Evolutionary conservation across 345 rosid genomes (phyloP), one percentile per base, ranked within the genome.

Genomic region (Hibiscus syriacus): DNA sequence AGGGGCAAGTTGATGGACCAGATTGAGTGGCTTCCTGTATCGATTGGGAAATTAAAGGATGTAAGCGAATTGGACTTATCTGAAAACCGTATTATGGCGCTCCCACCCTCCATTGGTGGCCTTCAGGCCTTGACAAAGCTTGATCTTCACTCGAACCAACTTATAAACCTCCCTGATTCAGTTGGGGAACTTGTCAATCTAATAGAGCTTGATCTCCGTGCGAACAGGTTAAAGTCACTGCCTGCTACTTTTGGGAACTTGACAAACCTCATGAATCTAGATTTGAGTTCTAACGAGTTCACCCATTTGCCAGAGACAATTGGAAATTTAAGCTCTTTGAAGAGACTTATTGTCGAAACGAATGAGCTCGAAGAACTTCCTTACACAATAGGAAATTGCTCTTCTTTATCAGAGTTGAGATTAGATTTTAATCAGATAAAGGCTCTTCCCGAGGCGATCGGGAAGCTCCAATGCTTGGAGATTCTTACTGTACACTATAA

Each of bases 361-460:
- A 87, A 87, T 71, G 87, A 83, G 23, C 87, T 87, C 0, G 87
- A 84, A 63, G 89, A 81, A 53, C 75, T 87, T 70, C 87, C 89
- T 1, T 77, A 84, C 78, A 82, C 84, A 20, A 80, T 85, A 8
- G 90, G 90, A 57, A 80, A 73, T 55, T 87, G 88, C 74, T 68
- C 68, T 1, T 79, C 77, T 1, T 76, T 87, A 0, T 19, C 67
- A 56, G 90, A 87, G 78, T 79, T 87, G 25, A 80, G 81, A 57
- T 72, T 83, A 23, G 90, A 85, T 70, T 87, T 87, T 77, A 87
- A 87, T 76, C 82, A 74, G 67, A 79, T 87, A 3, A 85, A 52
- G 73, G 90, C 86, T 56, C 85, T 87, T 52, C 92, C 90, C 4
- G 92, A 87, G 80, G 90, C 86, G 22, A 64, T 85, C 1, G 90